A percentile compares a stretch with the other conserved stretches of the same genome.
These are phyloP conservation scores for Glonium stellatum DNA, from an alignment of 495 filamentous ascomycete species.

Conservation along the genomic window DNA sequence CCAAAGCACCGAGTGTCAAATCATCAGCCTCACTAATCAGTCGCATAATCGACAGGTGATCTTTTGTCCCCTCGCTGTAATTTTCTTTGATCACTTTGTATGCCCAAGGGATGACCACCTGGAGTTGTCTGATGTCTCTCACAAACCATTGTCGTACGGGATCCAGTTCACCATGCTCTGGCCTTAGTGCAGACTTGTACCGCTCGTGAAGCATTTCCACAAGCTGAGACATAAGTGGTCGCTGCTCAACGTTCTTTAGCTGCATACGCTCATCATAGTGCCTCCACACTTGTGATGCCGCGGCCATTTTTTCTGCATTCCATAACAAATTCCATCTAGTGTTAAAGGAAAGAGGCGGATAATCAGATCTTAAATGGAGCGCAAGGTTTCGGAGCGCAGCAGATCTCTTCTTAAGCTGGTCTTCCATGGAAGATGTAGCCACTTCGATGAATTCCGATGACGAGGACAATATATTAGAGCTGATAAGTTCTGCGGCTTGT, in stretches of 20 bases:
- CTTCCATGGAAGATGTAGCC: conserved; percentile 65
- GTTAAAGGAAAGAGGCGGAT: conserved; percentile 50
- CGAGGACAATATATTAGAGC: conserved; percentile 73
- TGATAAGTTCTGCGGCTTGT: conserved; percentile 68
- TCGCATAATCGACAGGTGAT: conserved; percentile 18
- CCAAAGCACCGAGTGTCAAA: conserved; percentile 62
- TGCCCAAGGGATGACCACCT: conserved; percentile 68
- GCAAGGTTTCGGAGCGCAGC: conserved; percentile 66
- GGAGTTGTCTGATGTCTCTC: conserved; percentile 63
- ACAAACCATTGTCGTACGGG: conserved; percentile 75
- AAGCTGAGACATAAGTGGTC: conserved; percentile 54
- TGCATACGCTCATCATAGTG: conserved; percentile 50
- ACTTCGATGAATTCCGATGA: conserved; percentile 62
- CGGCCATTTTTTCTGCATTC: conserved; percentile 82
- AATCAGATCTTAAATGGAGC: conserved; percentile 51
- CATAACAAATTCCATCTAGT: conserved; percentile 78
- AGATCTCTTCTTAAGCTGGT: conserved; percentile 65
- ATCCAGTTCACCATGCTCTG: conserved; percentile 58
- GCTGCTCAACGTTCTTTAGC: conserved; percentile 29
- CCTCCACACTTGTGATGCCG: conserved; percentile 77
- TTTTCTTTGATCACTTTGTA: conserved; percentile 62
- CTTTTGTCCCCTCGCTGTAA: conserved; percentile 45
- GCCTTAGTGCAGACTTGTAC: conserved; percentile 55
- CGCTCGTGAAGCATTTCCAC: conserved; percentile 62
- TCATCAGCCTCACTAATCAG: conserved; percentile 60